Base-by-base conservation (phyloP, 139 green algal species). In the Picochlorum sp. region DNA sequence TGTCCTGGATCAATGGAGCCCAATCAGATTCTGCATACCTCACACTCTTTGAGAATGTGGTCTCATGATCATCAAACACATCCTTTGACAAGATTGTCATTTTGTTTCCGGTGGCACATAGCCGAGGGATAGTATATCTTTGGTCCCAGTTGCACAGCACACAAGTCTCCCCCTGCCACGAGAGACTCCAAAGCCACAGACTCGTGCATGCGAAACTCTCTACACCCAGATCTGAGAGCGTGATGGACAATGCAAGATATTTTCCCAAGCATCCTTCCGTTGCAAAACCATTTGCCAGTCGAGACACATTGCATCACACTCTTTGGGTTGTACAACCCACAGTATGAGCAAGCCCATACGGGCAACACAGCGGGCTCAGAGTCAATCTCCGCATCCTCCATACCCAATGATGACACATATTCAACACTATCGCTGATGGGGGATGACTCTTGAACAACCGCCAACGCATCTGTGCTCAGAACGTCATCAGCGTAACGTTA, bases 271-370 rank as follows among this genome's bases (percentile, higher is more conserved):
- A 83, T 75, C 7, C 89, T 78, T 2, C 79, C 86, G 74, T 98
- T 97, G 79, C 92, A 98, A 60, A 97, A 97, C 86, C 88, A 95
- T 57, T 96, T 96, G 45, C 80, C 79, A 9, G 72, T 94, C 6
- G 69, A n/a, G 7, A 24, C 18, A 20, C 47, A 54, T 13, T 54
- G 16, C 18, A 20, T 20, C 47, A 54, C 11, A 54, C 18, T 54
- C 47, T 7, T 21, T 9, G 47, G 47, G 9, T 20, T 10, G 47
- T 20, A 54, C 1, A 54, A 4, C 1, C 47, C 13, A 54, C 47
- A 54, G n/a, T 54, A 54, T 7, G 47, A 54, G 47, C 47, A 54
- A 54, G 47, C 11, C 47, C 11, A 54, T 20, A 20, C 11, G 1
- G 47, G 11, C 47, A 20, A 8, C 47, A 26, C 47, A 1, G 8